Evolutionary conservation across 306 rosid genomes (phyloP).

Genomic region (Prunus salicina): DNA sequence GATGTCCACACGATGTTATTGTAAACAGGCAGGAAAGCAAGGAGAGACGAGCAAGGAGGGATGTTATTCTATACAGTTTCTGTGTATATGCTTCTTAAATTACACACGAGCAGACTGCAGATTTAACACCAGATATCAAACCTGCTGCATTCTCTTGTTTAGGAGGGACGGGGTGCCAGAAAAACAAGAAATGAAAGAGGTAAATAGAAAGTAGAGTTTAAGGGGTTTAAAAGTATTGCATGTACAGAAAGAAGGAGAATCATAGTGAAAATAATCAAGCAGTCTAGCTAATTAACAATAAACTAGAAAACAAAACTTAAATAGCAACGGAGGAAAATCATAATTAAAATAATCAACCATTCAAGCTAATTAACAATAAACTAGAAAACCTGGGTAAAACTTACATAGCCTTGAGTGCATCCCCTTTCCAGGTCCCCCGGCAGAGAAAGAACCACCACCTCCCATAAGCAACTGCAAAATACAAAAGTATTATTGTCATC

Average conservation of each 20-base stretch:
- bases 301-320: slow-evolving; percentile 44
- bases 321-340: slow-evolving; percentile 32
- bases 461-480: slow-evolving; percentile 83
- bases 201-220: background rate
- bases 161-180: background rate
- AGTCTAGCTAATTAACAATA: slow-evolving; percentile 10
- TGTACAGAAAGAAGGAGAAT: background rate
- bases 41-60: no score
- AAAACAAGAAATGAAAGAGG: no score
- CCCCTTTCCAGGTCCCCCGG: slow-evolving; percentile 96
- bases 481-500: slow-evolving; percentile 19
- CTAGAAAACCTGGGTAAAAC: slow-evolving; percentile 30
- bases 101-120: background rate
- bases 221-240: background rate
- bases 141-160: background rate
- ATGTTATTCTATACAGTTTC: no score
- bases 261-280: background rate
- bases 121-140: background rate
- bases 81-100: no score
- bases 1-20: no score
- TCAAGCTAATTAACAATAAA: slow-evolving; percentile 13
- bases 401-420: slow-evolving; percentile 96
- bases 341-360: background rate
- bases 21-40: no score
- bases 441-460: slow-evolving; percentile 96